Evolutionary conservation across 441 rosid genomes (phyloP), one percentile per base, ranked within the genome.

Genomic region (Pelargonium exstipulatum): DNA sequence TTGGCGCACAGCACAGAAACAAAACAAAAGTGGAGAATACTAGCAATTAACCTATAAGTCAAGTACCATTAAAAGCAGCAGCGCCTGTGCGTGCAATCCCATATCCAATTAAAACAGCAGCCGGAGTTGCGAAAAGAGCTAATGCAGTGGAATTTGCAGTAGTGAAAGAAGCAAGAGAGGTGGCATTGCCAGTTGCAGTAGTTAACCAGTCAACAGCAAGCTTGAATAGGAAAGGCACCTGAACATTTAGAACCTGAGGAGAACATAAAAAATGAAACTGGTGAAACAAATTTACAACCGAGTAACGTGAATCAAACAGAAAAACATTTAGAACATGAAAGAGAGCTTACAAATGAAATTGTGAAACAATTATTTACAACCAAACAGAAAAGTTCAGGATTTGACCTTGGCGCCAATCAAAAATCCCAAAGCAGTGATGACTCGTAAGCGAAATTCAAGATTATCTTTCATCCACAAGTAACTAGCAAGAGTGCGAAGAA

Each of bases 151-250:
- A 79, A 76, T 90, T 90, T 32, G 90, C 82, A 55, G 86, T 18
- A 29, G 83, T 72, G 60, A 84, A 80, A 7, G 90, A 71, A 51
- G 90, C 75, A 60, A 87, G 75, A 53, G 88, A 78, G 24, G 80
- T 64, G 10, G 86, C 86, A 24, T 79, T 87, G 26, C 88, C 84
- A 2, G 90, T 76, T 43, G 90, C 84, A 22, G 85, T 72, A 72
- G 83, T 87, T 73, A 91, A 74, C 89, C 86, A 90, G 73, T 94
- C 96, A 22, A 94, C 88, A 67, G 97, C 92, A 13, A 85, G 78
- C 81, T 91, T 90, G 83, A 94, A 94, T 63, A 91, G 88, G 81
- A 91, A 94, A 63, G 98, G 97, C 9, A 94, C 98, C 73, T 91
- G 98, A 62, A 91, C 97, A 49, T 91, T 91, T 77, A 94, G 74